Evolutionary conservation across 768 basidiomycete genomes (phyloP).

Genomic region (Tephrocybe sp.): DNA sequence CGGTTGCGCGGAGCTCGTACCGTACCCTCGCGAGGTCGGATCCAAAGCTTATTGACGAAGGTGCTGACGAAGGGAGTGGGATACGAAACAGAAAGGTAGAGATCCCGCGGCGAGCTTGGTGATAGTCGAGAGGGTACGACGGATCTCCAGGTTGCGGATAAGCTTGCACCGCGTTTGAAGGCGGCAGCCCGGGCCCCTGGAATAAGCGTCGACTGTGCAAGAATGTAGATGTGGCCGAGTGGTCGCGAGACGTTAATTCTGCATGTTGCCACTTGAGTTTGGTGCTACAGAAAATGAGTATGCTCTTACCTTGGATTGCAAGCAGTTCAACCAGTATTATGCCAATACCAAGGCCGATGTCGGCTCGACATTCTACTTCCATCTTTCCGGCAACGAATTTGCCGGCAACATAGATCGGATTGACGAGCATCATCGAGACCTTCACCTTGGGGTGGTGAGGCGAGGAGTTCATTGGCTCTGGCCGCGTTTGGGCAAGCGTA

Average conservation of each 20-base stretch:
- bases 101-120: conserved; percentile 71
- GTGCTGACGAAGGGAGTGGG: conserved; percentile 64
- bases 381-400: conserved; percentile 69
- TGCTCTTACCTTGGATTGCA: conserved; percentile 62
- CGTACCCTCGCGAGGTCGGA: conserved; percentile 64
- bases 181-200: conserved; percentile 79
- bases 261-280: not conserved
- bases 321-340: conserved; percentile 78
- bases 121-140: conserved; percentile 61
- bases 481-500: conserved; percentile 23
- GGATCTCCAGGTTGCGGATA: conserved; percentile 59
- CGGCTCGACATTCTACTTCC: conserved; percentile 78
- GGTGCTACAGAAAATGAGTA: not conserved
- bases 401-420: conserved; percentile 67
- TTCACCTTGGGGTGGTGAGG: conserved; percentile 78
- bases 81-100: conserved; percentile 84
- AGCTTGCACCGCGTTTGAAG: conserved; percentile 78
- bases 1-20: conserved; percentile 75
- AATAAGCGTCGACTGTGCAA: conserved; percentile 70
- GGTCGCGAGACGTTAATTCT: conserved; percentile 79
- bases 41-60: conserved; percentile 72
- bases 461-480: conserved; percentile 81
- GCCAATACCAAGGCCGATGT: conserved; percentile 71
- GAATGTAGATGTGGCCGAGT: conserved; percentile 79
- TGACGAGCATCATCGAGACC: conserved; percentile 58